A percentile compares a stretch with the other conserved stretches of the same genome.
Evolutionary conservation across 2,329 filamentous ascomycete genomes (phyloP).

Genomic region (Fusarium hostae): DNA sequence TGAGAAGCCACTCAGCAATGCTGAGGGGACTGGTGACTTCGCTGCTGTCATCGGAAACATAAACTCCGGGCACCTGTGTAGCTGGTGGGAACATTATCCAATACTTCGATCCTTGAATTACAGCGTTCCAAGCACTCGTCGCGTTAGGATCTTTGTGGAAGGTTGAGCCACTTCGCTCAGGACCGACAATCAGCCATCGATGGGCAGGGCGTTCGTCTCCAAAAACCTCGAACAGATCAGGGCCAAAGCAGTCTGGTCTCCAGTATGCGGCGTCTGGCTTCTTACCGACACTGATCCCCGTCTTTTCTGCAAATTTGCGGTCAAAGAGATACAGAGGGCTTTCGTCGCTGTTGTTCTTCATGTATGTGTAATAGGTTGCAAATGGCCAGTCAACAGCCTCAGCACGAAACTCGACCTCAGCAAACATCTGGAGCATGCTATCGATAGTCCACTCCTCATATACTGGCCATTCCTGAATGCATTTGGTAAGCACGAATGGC

Average conservation of each 20-base stretch:
- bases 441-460: conserved; percentile 79
- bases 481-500: conserved; percentile 87
- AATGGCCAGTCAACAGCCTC: conserved; percentile 95
- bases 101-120: conserved; percentile 90
- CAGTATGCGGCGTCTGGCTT: conserved; percentile 71
- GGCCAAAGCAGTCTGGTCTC: conserved; percentile 84
- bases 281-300: conserved; percentile 72
- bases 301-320: conserved; percentile 86
- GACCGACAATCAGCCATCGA: conserved; percentile 92
- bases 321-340: conserved; percentile 95
- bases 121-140: conserved; percentile 91
- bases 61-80: conserved; percentile 85
- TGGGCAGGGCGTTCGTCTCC: conserved; percentile 83
- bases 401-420: conserved; percentile 79
- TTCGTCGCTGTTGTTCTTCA: conserved; percentile 83
- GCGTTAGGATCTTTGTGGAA: conserved; percentile 88
- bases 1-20: conserved; percentile 95
- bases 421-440: conserved; percentile 72
- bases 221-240: conserved; percentile 85
- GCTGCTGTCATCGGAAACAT: conserved; percentile 86
- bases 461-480: conserved; percentile 84
- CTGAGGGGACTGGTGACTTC: conserved; percentile 94
- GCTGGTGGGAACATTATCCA: conserved; percentile 98
- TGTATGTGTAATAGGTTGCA: conserved; percentile 82
- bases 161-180: conserved; percentile 86